Base-by-base conservation (phyloP, 495 filamentous ascomycete genomes). In the Lindgomyces ingoldianus region DNA sequence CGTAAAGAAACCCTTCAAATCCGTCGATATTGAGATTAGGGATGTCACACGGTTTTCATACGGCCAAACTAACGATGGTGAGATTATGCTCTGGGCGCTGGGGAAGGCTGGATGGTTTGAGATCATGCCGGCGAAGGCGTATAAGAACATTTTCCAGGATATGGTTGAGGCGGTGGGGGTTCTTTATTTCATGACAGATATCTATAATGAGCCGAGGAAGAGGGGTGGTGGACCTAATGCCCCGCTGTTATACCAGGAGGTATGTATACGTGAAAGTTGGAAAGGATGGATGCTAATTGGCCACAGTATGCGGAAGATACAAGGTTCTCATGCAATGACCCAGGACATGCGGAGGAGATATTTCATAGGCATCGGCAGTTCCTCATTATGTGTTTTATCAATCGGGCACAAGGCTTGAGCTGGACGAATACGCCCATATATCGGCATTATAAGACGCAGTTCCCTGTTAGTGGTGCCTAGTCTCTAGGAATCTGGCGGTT, bases 91-190 rank as follows among this genome's bases (percentile, higher is more conserved):
- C 49, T 96, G 91, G 91, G 88, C 89, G 29, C 83, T 85, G 33
- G 90, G 91, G 49, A 75, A 79, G 60, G 84, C 87, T n/a, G 91
- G 89, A 57, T 93, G 90, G 89, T 93, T 85, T 74, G 82, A 87
- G 72, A 83, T 94, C 25, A 74, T 78, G 22, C 87, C 91, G 1
- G 80, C 85, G 50, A 77, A 78, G 47, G 72, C 77, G 1, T 96
- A 90, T 74, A 74, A 78, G 58, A 67, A 74, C 1, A 84, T 85
- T 56, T 91, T 84, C 76, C 77, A 83, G 54, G 77, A 83, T 14
- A 89, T 92, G 77, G 79, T 81, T 25, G 85, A 91, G 75, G 88
- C 86, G 1, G 83, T 91, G 27, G 81, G 83, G 51, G 74, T 91
- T 62, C 81, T 91, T 12, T 91, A 91, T 74, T 86, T 85, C 64